phyloP scores from a whole-genome alignment of 2,329 filamentous ascomycete genomes.

The Ustilaginoidea virens region DNA sequence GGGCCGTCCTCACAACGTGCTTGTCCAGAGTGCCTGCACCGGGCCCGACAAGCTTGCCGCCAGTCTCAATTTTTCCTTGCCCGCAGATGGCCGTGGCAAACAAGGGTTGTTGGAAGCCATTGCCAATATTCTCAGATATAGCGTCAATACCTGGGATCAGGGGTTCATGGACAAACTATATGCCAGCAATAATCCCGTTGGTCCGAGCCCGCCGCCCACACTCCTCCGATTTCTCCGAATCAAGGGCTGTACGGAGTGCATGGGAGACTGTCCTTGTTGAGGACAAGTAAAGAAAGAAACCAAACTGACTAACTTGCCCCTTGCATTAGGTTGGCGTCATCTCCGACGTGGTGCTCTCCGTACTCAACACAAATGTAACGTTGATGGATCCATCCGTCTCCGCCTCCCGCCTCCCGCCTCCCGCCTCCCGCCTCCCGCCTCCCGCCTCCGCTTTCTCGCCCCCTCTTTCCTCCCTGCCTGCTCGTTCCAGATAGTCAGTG shows the following conservation, averaged over 20 bases:
- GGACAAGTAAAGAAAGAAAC: too few species aligned
- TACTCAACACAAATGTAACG: conserved; percentile 76
- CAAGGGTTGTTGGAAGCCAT: conserved; percentile 61
- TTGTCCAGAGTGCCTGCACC: conserved; percentile 46
- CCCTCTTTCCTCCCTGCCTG: too few species aligned
- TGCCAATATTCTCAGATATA: conserved; percentile 60
- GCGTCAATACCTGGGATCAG: conserved; percentile 97
- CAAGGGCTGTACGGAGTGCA: too few species aligned
- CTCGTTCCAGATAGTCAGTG: neutral
- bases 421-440: too few species aligned
- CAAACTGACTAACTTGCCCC: neutral
- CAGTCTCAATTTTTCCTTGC: conserved; percentile 42
- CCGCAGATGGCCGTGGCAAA: conserved; percentile 44
- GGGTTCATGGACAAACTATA: conserved; percentile 95
- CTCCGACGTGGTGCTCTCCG: conserved; percentile 69
- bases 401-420: too few species aligned
- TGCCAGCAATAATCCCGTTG: conserved; percentile 67
- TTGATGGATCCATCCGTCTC: too few species aligned
- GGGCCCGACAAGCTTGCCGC: conserved; percentile 41
- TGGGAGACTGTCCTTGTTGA: too few species aligned
- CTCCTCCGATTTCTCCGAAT: too few species aligned
- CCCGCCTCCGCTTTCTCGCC: too few species aligned
- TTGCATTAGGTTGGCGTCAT: conserved; percentile 56
- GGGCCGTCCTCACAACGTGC: conserved; percentile 32
- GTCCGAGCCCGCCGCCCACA: conserved; percentile 11